Base-by-base conservation (phyloP, 768 basidiomycete genomes). In the Russula griseocarnosa region DNA sequence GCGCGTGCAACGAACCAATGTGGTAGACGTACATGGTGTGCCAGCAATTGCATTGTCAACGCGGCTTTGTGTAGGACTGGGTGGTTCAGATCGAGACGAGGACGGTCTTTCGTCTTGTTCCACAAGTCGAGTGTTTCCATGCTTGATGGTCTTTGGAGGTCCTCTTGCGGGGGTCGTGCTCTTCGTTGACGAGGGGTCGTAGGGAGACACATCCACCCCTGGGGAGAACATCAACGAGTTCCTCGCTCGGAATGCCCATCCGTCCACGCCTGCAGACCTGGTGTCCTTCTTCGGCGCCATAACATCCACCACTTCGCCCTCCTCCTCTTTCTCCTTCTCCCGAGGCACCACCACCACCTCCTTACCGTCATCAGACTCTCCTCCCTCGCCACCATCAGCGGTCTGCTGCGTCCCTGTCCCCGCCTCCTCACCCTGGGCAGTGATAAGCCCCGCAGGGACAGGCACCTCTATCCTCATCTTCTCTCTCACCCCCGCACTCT, bases 201-300 rank as follows among this genome's bases (percentile, higher is more conserved):
- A 91, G 1, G 93, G 91, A 24, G 88, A 84, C 51, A 83, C 79
- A 72, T 99, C 90, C 30, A 92, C 92, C 70, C 97, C 97, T 2
- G 97, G 95, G 0, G 88, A 72, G 71, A 98, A 99, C 93, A 97
- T 97, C 58, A 99, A 79, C 4, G 91, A 86, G 76, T 99, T 99
- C 62, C 97, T 86, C 30, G 92, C 82, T 81, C 86, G 92, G 79
- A 92, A 92, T 65, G 82, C 84, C 91, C 89, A 92, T 3, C 82
- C 87, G 70, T 91, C 88, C 40, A 91, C 89, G 7, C 84, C 83
- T 44, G 89, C 88, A 40, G 81, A 65, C 18, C 90, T 82, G 24
- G 79, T 85, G 66, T 92, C 90, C 72, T 86, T 90, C 77, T 76
- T 83, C 22, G 85, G 87, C 11, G 90, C 91, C 88, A 94, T 84